Base-by-base conservation (phyloP, 768 basidiomycete genomes). In the Psilocybe azurescens region DNA sequence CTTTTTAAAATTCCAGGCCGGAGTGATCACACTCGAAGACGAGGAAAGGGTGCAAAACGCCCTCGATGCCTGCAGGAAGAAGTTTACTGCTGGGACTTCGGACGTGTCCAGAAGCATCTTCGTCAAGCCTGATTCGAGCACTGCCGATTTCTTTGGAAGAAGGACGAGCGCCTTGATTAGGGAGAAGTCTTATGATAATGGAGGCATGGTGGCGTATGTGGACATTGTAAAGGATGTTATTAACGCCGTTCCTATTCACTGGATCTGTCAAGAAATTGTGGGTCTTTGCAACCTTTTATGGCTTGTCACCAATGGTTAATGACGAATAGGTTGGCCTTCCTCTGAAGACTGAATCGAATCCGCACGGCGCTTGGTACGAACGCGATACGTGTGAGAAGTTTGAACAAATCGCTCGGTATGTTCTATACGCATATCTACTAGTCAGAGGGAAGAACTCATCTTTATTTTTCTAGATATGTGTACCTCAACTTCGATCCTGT, bases 171-270 rank as follows among this genome's bases (percentile, higher is more conserved):
- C 62, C 1, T 66, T 84, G 39, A 74, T 84, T 51, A 62, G 67
- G 9, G 64, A 69, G 11, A 81, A 81, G 56, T 72, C 77, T 2
- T 74, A 79, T 51, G 61, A 64, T 32, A 64, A 74, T 13, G 76
- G 72, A 5, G 64, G 71, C 14, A 52, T 57, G 14, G 58, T 63
- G 16, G 74, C 64, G 33, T 78, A 72, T 53, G 70, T 91, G 20
- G 89, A 93, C 68, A 80, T 92, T 39, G 82, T 91, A 6, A 77
- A 77, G 46, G 87, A 92, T 65, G 89, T 92, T 20, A 82, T 89
- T 67, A 89, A 91, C 63, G 69, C 80, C 29, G 60, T 89, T 41
- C 85, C 90, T 0, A 71, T 89, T 4, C 79, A 84, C 61, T 92
- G 88, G 88, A 78, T 88, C 30, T 81, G 82, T 9, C 77, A 83